Conservation (phyloP, 352 stramenopile genomes). For the Pythium vanterpoolii region DNA sequence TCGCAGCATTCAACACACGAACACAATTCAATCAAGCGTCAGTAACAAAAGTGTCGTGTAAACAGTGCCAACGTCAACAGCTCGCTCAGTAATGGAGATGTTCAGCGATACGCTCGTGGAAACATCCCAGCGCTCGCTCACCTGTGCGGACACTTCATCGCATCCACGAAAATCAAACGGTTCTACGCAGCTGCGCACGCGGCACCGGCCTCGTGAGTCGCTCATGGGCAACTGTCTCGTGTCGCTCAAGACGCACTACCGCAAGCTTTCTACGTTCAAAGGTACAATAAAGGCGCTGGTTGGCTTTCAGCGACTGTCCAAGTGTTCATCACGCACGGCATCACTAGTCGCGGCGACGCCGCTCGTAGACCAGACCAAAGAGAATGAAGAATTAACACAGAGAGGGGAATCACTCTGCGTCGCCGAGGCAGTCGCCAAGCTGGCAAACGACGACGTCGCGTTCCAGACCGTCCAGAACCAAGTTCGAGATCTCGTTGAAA, state of each 20-base stretch:
- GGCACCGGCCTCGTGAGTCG: slow-evolving; percentile 18
- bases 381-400: not conserved
- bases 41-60: too few species aligned
- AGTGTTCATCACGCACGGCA: not conserved
- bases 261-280: slow-evolving; percentile 68
- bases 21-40: not conserved
- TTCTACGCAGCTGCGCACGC: slow-evolving; percentile 3
- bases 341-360: not conserved
- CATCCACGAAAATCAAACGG: slow-evolving; percentile 31
- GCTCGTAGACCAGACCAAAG: not conserved
- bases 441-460: slow-evolving; percentile 36
- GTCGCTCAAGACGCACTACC: slow-evolving; percentile 65
- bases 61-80: too few species aligned
- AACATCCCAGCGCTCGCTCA: slow-evolving; percentile 9
- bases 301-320: slow-evolving; percentile 37
- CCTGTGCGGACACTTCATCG: slow-evolving; percentile 13
- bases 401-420: slow-evolving; percentile 4
- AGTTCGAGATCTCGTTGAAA: slow-evolving; percentile 58
- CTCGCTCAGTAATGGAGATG: slow-evolving; percentile 24
- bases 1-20: not conserved
- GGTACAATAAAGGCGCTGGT: slow-evolving; percentile 65
- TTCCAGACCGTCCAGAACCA: slow-evolving; percentile 42
- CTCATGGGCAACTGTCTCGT: slow-evolving; percentile 36
- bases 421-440: slow-evolving; percentile 32
- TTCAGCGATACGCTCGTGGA: slow-evolving; percentile 25